Evolutionary conservation across 768 basidiomycete species (phyloP).

Genomic region (Rhodotorula kratochvilovae): DNA sequence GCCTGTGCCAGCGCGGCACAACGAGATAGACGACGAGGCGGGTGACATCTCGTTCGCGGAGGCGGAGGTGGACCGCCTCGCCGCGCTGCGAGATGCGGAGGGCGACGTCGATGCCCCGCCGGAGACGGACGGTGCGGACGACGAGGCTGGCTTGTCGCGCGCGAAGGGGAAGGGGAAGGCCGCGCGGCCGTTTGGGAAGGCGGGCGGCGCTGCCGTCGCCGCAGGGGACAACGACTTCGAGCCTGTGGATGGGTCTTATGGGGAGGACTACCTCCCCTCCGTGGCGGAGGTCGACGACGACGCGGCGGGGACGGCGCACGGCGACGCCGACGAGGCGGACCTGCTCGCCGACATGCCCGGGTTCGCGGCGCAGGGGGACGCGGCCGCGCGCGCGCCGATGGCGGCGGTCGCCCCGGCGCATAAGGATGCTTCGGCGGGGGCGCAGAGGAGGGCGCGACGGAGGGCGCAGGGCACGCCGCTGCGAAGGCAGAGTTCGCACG

Average conservation of each 20-base stretch:
- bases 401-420: slow-evolving; percentile 8
- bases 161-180: not conserved
- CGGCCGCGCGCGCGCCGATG: slow-evolving; percentile 13
- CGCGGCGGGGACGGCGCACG: not conserved
- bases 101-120: not conserved
- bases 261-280: not conserved
- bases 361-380: slow-evolving; percentile 16
- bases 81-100: not conserved
- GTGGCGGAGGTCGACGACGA: not conserved
- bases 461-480: not conserved
- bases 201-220: not conserved
- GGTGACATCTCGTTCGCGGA: too few species aligned
- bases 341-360: slow-evolving; percentile 20
- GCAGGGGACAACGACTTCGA: not conserved
- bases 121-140: not conserved
- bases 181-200: not conserved
- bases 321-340: not conserved
- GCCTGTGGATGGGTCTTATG: not conserved
- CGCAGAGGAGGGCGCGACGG: not conserved
- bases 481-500: not conserved
- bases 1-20: too few species aligned
- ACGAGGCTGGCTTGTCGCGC: not conserved
- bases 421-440: not conserved
- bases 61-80: too few species aligned
- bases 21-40: too few species aligned